phyloP scores from a whole-genome alignment of 129 eudicot genomes.

The Saposhnikovia divaricata region DNA sequence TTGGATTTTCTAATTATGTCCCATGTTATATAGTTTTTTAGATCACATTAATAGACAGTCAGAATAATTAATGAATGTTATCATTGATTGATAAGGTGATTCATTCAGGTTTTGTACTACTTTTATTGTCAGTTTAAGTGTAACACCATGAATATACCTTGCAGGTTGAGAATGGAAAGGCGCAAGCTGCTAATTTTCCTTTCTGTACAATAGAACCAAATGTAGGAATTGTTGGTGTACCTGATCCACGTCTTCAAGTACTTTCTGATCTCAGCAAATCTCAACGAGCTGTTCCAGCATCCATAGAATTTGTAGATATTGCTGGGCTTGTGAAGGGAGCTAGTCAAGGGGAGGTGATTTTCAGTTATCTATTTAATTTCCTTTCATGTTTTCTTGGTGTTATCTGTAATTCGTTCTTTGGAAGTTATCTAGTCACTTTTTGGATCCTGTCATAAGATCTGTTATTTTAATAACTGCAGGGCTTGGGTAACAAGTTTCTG shows the following conservation, averaged over 20 bases:
- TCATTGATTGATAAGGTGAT: not conserved
- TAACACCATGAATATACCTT: not conserved
- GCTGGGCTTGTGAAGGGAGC: conserved; percentile 99
- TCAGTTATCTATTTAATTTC: not conserved
- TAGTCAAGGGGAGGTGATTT: conserved; percentile 89
- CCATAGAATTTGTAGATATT: conserved; percentile 94
- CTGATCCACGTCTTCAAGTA: conserved; percentile 84
- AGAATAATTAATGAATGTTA: not conserved
- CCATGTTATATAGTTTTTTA: not conserved
- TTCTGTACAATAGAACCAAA: conserved; percentile 98
- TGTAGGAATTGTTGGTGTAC: conserved; percentile 93
- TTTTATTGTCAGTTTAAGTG: not conserved
- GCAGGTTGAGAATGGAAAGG: conserved; percentile 92
- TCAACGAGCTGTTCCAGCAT: conserved; percentile 78
- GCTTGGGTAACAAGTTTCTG: conserved; percentile 88
- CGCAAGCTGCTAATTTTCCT: conserved; percentile 97
- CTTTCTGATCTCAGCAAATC: conserved; percentile 90
- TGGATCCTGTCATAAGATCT: not conserved
- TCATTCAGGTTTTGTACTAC: not conserved
- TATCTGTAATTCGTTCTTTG: not conserved
- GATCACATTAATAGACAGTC: not conserved
- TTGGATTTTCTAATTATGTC: not conserved
- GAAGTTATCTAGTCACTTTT: not conserved
- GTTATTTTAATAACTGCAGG: conserved; percentile 34
- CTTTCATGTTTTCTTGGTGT: conserved; percentile 2